Base-by-base conservation (phyloP, 108 stramenopile genomes). In the Aurantiochytrium sp. region DNA sequence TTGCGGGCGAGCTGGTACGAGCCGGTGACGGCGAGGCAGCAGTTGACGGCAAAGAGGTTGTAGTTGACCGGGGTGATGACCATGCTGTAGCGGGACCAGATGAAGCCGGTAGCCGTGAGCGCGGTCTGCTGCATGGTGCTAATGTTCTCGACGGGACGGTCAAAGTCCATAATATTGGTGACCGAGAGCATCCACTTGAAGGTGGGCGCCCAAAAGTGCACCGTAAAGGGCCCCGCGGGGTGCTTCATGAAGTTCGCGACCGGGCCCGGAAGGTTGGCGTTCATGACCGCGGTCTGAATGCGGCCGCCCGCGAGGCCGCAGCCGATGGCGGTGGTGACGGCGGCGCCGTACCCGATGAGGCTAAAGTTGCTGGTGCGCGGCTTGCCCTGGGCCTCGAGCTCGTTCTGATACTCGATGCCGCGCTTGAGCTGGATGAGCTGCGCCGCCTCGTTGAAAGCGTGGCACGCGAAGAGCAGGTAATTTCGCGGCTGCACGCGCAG, bases 1-100 rank as follows among this genome's bases (percentile, higher is more conserved):
- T 88, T 90, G 42, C 91, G 55, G 34, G 21, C 41, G 21, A 91
- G 73, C 59, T 91, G 91, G 55, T 88, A 88, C 12, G 68, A 36
- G 17, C 90, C 89, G n/a, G 89, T 90, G 50, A 68, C 88, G 8
- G 90, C 91, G 55, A 91, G 88, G 50, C 87, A 69, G 24, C 87
- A 54, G 52, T 91, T 91, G 31, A 91, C 91, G 27, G 54, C 37
- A 68, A 90, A 89, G 4, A 91, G 87, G 37, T 90, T 91, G 73
- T 88, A 91, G 87, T 91, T 91, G 21, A 86, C 68, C 8, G 91
- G 91, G 6, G 86, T 91, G 65, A 91, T 91, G 21, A 89, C 89
- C 50, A 89, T 85, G 86, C 48, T 53, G 87, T 91, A 91, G 22
- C 91, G 59, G 19, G 87, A 69, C 91, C 91, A 91, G 68, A 91